Evolutionary conservation across 306 rosid genomes (phyloP).

Genomic region (Geum urbanum): DNA sequence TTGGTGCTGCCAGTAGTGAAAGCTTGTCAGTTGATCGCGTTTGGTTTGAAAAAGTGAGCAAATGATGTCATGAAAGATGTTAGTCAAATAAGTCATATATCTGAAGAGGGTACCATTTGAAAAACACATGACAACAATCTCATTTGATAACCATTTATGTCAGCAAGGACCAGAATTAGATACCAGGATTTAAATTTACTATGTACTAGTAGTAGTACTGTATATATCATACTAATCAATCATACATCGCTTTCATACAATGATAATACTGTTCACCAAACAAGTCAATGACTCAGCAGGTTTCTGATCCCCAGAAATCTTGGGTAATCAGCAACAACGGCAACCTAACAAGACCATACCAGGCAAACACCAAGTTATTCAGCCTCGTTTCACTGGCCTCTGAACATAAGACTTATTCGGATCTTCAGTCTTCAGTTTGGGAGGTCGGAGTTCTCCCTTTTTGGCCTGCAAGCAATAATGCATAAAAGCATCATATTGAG

Average conservation of each 20-base stretch:
- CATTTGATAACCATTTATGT: neutral
- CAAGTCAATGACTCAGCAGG: conserved; percentile 20
- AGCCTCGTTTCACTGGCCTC: conserved; percentile 94
- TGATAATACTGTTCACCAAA: conserved; percentile 21
- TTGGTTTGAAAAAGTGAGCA: too few relatives aligned
- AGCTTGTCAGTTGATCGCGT: too few relatives aligned
- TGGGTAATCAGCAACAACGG: neutral
- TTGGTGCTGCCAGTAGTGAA: too few relatives aligned
- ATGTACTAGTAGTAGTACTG: neutral
- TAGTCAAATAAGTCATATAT: too few relatives aligned
- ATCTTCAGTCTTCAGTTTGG: conserved; percentile 97
- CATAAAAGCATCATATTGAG: neutral
- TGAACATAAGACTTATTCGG: conserved; percentile 95
- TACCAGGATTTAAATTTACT: neutral
- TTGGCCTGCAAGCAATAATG: conserved; percentile 46
- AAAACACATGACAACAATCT: neutral
- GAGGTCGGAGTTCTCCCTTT: conserved; percentile 94
- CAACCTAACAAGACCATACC: conserved; percentile 13
- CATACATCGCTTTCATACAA: conserved; percentile 7
- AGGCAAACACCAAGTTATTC: conserved; percentile 22
- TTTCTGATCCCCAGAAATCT: conserved; percentile 12
- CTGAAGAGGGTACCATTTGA: too few relatives aligned
- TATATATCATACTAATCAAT: conserved; percentile 25
- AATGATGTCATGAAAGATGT: too few relatives aligned
- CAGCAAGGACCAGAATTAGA: neutral